Conservation (phyloP, 495 filamentous ascomycete genomes). For the Aspergillus saccharolyticus region DNA sequence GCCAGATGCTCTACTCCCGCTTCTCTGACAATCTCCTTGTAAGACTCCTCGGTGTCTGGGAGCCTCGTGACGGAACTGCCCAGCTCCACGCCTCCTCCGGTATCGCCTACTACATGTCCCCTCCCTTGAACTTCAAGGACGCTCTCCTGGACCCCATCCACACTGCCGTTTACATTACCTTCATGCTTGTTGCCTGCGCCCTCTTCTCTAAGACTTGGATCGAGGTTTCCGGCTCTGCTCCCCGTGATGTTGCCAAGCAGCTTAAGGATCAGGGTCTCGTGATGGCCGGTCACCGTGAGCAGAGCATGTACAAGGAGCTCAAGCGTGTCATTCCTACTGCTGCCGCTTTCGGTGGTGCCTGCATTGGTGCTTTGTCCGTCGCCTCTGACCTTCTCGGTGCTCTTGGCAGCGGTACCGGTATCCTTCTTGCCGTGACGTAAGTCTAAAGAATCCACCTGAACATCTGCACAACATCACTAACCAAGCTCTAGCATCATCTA, state of each 20-base stretch:
- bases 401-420: slow-evolving; percentile 94
- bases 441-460: slow-evolving; percentile 39
- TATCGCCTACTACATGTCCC: slow-evolving; percentile 99
- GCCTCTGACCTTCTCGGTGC: slow-evolving; percentile 94
- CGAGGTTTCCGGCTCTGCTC: slow-evolving; percentile 95
- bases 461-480: slow-evolving; percentile 16
- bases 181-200: slow-evolving; percentile 96
- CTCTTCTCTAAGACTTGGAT: slow-evolving; percentile 99
- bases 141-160: slow-evolving; percentile 94
- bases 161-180: slow-evolving; percentile 90
- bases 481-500: slow-evolving; percentile 76
- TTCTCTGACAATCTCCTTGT: slow-evolving; percentile 98
- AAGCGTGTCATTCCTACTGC: slow-evolving; percentile 99
- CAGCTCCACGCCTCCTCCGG: slow-evolving; percentile 91
- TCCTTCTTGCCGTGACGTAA: slow-evolving; percentile 97
- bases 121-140: slow-evolving; percentile 94
- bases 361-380: slow-evolving; percentile 96
- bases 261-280: slow-evolving; percentile 98
- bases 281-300: slow-evolving; percentile 98
- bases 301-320: slow-evolving; percentile 99
- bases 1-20: slow-evolving; percentile 97
- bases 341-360: slow-evolving; percentile 97
- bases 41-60: slow-evolving; percentile 95
- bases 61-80: slow-evolving; percentile 90
- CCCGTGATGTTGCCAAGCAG: slow-evolving; percentile 98